phyloP scores from a whole-genome alignment of 305 asterid genomes.

The Fraxinus angustifolia region DNA sequence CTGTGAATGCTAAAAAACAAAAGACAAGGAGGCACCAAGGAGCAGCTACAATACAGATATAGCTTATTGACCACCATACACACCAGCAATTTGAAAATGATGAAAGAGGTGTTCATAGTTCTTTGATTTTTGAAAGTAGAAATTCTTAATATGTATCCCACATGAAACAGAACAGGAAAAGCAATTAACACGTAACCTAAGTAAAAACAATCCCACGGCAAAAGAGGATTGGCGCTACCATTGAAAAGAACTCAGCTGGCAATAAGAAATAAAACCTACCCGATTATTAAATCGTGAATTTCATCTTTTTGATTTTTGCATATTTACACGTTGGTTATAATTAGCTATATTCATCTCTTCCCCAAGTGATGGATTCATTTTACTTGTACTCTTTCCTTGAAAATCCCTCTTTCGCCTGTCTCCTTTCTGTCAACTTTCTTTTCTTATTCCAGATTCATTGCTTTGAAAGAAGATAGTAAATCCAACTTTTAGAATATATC shows the following conservation, averaged over 20 bases:
- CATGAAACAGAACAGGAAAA: neutral
- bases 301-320: neutral
- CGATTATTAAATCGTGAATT: neutral
- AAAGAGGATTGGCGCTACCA: neutral
- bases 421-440: neutral
- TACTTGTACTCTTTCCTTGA: neutral
- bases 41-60: neutral
- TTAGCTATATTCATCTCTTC: neutral
- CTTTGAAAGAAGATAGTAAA: neutral
- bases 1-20: neutral
- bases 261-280: neutral
- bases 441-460: neutral
- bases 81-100: neutral
- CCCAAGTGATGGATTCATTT: neutral
- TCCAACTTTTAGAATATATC: neutral
- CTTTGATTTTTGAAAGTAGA: neutral
- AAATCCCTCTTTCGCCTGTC: neutral
- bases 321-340: neutral
- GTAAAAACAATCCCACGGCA: neutral
- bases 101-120: neutral
- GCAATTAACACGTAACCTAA: neutral
- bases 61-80: neutral
- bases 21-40: neutral
- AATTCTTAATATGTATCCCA: neutral
- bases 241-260: neutral